A percentile compares a stretch with the other conserved stretches of the same genome.
Evolutionary conservation across 208 protist genomes (phyloP).

Genomic region (Acanthamoeba healyi): DNA sequence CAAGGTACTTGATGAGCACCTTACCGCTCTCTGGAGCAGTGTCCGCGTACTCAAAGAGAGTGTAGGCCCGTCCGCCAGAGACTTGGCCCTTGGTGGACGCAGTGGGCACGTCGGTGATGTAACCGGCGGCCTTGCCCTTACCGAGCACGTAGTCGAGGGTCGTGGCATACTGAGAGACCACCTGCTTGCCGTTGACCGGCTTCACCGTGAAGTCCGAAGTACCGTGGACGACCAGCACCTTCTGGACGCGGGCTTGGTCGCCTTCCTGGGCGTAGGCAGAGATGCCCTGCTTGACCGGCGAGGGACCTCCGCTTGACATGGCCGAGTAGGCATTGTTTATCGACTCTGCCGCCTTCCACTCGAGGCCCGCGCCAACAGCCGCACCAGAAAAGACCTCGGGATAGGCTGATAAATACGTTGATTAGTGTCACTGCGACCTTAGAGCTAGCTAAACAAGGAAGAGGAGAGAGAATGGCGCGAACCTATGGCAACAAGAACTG

Average conservation of each 20-base stretch:
- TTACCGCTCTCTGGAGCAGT: background rate
- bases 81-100: background rate
- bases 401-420: background rate
- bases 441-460: background rate
- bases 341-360: conserved; percentile 60
- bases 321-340: background rate
- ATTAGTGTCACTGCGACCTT: background rate
- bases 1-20: conserved; percentile 50
- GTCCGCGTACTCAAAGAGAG: conserved; percentile 10
- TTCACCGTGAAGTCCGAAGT: conserved; percentile 56
- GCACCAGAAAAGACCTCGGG: conserved; percentile 26
- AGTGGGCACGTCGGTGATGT: conserved; percentile 52
- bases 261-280: conserved; percentile 34
- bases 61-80: conserved; percentile 44
- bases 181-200: conserved; percentile 66
- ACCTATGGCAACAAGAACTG: conserved; percentile 54
- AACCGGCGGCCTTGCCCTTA: background rate
- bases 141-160: conserved; percentile 50
- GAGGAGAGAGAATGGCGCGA: background rate
- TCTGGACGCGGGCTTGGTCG: background rate
- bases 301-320: conserved; percentile 64
- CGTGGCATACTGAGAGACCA: conserved; percentile 45
- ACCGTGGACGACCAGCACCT: conserved; percentile 65
- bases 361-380: conserved; percentile 26
- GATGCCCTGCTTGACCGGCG: conserved; percentile 1